Conservation (phyloP, 345 rosid species). For the Acer yangbiense region DNA sequence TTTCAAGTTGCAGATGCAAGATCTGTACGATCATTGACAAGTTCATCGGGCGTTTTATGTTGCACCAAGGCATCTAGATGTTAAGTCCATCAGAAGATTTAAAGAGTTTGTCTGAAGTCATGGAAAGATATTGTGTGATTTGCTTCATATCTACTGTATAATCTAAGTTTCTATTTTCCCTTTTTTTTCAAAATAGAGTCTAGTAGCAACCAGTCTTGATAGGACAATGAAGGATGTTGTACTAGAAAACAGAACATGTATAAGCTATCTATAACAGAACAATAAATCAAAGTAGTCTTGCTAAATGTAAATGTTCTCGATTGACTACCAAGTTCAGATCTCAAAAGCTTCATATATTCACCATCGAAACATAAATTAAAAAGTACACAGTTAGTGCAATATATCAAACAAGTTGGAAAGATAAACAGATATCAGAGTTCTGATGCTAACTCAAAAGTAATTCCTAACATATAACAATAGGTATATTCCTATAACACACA, state of each 20-base stretch:
- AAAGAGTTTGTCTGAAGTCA: background rate
- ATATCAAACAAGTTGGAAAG: background rate
- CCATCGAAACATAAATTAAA: background rate
- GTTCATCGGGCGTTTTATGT: conserved; percentile 50
- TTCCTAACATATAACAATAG: background rate
- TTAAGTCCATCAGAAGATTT: background rate
- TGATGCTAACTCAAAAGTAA: background rate
- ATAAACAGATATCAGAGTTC: background rate
- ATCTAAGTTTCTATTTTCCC: background rate
- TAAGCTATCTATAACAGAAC: background rate
- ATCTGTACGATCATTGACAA: conserved; percentile 44
- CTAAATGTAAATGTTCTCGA: background rate
- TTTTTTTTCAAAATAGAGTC: background rate
- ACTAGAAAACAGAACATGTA: background rate
- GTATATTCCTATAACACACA: background rate
- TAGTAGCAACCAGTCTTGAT: background rate
- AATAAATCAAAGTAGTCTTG: background rate
- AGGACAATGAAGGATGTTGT: background rate
- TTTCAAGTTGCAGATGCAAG: conserved; percentile 53
- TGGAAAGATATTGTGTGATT: background rate
- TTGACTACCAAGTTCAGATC: background rate
- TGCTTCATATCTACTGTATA: background rate
- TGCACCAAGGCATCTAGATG: conserved; percentile 40
- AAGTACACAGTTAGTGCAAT: background rate
- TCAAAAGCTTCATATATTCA: conserved; percentile 3